These are phyloP conservation scores for Leptodontidium sp. DNA, from an alignment of 2,329 filamentous ascomycete species.

Conservation along the genomic window DNA sequence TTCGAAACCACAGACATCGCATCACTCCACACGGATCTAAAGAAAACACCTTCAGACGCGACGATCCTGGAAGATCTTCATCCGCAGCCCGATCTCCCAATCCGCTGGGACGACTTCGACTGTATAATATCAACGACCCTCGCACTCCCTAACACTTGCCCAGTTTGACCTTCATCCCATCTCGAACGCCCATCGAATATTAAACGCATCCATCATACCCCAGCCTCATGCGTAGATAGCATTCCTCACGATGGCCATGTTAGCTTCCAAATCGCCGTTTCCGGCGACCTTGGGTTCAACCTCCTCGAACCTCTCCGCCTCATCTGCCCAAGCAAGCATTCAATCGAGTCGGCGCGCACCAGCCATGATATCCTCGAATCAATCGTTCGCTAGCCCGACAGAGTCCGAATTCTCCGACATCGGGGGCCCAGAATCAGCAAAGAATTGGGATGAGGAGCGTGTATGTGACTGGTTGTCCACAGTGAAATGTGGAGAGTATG, in stretches of 20 bases:
- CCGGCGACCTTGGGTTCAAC: constrained; percentile 62
- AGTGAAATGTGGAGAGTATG: constrained; percentile 94
- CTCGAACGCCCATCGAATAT: constrained; percentile 11
- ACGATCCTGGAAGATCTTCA: constrained; percentile 28
- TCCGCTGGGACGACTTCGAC: constrained; percentile 8
- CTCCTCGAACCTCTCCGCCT: constrained; percentile 55
- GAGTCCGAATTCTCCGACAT: constrained; percentile 92
- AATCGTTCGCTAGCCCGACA: constrained; percentile 78
- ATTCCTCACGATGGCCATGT: constrained; percentile 70
- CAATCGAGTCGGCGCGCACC: constrained; percentile 62
- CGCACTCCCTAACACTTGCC: constrained; percentile 16
- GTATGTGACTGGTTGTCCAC: constrained; percentile 91
- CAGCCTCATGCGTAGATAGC: constrained; percentile 40
- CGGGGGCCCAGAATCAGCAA: constrained; percentile 77
- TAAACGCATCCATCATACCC: constrained; percentile 1
- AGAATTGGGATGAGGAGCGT: constrained; percentile 89
- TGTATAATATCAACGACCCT: constrained; percentile 21
- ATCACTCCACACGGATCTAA: constrained; percentile 27
- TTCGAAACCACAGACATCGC: constrained; percentile 26
- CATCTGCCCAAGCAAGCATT: constrained; percentile 57
- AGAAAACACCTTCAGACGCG: constrained; percentile 24
- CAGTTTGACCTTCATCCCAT: constrained; percentile 28
- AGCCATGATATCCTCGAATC: constrained; percentile 57
- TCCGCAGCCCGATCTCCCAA: constrained; percentile 16
- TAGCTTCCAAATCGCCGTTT: constrained; percentile 78